Evolutionary conservation across 2,329 filamentous ascomycete species (phyloP), one percentile per base, ranked within the genome.

Genomic region (Myriosclerotinia duriaeana): DNA sequence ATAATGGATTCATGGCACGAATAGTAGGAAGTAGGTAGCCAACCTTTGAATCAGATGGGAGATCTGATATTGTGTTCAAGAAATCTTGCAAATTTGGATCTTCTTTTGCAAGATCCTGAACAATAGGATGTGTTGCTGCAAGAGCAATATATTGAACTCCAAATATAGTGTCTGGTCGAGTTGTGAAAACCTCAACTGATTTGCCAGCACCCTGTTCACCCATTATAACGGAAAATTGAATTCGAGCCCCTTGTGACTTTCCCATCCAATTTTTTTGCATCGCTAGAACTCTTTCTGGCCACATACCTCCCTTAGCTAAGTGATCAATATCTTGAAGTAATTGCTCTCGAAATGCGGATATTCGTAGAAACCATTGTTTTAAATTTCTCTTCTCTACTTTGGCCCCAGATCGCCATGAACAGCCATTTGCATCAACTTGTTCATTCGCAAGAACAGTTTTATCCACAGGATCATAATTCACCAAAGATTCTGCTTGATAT

Each of bases 181-280:
- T 96, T 1, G 93, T 96, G 75, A 91, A 96, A 11, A 95, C 88
- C 71, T 91, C 84, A 46, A 95, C 82, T 11, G 72, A 69, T 22
- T 70, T 64, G 55, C 70, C 66, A 42, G 67, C 67, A 46, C 70
- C 54, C 20, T 69, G 54, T 38, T 71, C 70, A 30, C 70, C 68
- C n/a, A 69, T 67, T 48, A 79, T 78, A 48, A 93, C 77, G 0
- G 85, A 84, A 69, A 96, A 96, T 72, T 85, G 87, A 75, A 96
- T 83, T 68, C 85, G 83, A 20, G 89, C 89, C 34, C 92, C 92
- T 12, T 82, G 81, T 1, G 91, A 95, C 74, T 88, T 91, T 38
- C 93, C 93, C 36, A 97, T 83, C 93, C 93, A 97, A 75, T 96
- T 92, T 72, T 84, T 87, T 77, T 97, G 93, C 86, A 95, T 93